phyloP scores from a whole-genome alignment of 129 eudicot genomes.

The Rutidosis leptorrhynchoides region DNA sequence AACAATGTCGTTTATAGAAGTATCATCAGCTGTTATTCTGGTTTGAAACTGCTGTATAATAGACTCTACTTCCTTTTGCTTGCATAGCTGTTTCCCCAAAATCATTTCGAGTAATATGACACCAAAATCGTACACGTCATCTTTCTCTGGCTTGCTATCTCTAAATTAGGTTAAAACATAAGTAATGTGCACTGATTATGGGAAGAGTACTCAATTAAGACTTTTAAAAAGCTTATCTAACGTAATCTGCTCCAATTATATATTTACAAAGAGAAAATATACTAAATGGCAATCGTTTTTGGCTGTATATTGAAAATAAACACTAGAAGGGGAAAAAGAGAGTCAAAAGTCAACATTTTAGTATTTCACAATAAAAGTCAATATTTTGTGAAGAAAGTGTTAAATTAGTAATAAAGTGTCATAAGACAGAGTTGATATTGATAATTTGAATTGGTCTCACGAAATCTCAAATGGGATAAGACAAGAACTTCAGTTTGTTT shows the following conservation, averaged over 20 bases:
- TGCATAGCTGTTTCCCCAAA: slow-evolving; percentile 49
- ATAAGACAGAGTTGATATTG: too few species aligned
- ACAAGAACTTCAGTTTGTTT: too few species aligned
- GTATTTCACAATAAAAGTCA: too few species aligned
- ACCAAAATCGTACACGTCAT: slow-evolving; percentile 70
- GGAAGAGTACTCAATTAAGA: too few species aligned
- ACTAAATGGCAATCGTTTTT: too few species aligned
- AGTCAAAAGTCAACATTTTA: neutral
- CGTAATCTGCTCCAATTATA: neutral
- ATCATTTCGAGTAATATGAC: slow-evolving; percentile 71
- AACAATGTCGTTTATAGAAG: slow-evolving; percentile 47
- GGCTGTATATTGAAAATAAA: too few species aligned
- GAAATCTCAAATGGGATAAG: too few species aligned
- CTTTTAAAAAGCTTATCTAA: neutral
- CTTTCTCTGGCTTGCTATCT: slow-evolving; percentile 51
- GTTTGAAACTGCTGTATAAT: slow-evolving; percentile 57
- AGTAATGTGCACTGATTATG: neutral
- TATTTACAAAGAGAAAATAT: too few species aligned
- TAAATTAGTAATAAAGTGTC: too few species aligned
- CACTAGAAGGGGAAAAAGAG: too few species aligned
- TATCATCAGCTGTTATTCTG: slow-evolving; percentile 46
- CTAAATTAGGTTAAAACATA: slow-evolving; percentile 29
- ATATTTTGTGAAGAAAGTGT: too few species aligned
- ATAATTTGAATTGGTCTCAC: too few species aligned
- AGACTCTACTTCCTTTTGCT: slow-evolving; percentile 42